Evolutionary conservation across 768 basidiomycete species (phyloP).

Genomic region (Trametes maxima): DNA sequence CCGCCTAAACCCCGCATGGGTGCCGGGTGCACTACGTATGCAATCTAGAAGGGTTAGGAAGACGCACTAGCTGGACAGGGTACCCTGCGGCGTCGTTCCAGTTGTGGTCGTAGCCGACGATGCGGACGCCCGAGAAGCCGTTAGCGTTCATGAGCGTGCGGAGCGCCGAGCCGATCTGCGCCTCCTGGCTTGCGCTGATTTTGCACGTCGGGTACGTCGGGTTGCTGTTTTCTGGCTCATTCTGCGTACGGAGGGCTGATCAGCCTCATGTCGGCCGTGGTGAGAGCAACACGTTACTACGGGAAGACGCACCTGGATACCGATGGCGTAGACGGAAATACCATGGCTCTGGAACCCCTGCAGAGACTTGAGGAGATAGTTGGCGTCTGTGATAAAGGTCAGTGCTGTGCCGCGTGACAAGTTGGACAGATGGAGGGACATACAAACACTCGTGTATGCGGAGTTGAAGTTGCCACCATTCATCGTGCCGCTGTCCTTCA

Average conservation of each 20-base stretch:
- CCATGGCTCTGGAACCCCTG: slow-evolving; percentile 69
- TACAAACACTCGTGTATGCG: slow-evolving; percentile 51
- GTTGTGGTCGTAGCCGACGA: slow-evolving; percentile 76
- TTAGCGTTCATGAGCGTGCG: slow-evolving; percentile 65
- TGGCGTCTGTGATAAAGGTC: slow-evolving; percentile 51
- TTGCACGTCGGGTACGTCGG: slow-evolving; percentile 69
- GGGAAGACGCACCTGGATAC: slow-evolving; percentile 47
- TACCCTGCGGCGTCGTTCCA: slow-evolving; percentile 70
- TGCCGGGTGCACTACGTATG: not conserved
- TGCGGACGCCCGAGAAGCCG: slow-evolving; percentile 57
- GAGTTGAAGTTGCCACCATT: slow-evolving; percentile 62
- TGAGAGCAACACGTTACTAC: not conserved
- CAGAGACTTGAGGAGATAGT: slow-evolving; percentile 70
- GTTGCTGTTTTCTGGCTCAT: slow-evolving; percentile 57
- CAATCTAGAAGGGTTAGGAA: not conserved
- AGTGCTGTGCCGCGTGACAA: not conserved
- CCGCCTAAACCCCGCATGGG: not conserved
- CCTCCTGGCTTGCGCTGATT: slow-evolving; percentile 59
- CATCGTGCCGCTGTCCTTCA: slow-evolving; percentile 71
- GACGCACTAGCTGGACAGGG: slow-evolving; percentile 54
- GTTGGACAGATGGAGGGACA: slow-evolving; percentile 25
- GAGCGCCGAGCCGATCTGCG: slow-evolving; percentile 56
- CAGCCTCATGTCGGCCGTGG: not conserved
- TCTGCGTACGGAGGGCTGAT: slow-evolving; percentile 38
- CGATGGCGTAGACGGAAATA: slow-evolving; percentile 62